Conservation (phyloP, 805 yeast species). For the Ogataea polymorpha region DNA sequence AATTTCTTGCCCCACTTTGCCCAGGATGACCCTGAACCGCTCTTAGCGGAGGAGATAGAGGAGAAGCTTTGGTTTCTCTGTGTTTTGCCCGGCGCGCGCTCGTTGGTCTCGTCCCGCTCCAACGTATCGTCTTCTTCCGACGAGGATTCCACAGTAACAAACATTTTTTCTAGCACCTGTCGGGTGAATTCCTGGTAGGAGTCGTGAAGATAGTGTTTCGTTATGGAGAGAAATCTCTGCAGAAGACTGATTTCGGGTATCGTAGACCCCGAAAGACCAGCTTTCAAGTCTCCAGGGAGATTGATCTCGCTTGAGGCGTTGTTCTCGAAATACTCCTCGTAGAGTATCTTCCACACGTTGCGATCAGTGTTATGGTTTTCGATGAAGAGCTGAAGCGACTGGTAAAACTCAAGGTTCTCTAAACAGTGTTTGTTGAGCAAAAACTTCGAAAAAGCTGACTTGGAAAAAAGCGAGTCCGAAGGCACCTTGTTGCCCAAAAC, state of each 20-base stretch:
- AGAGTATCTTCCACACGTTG: conserved; percentile 28
- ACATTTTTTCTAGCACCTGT: conserved; percentile 11
- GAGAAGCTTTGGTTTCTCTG: conserved; percentile 13
- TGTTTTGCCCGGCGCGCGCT: conserved; percentile 6
- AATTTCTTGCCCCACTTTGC: conserved; percentile 7
- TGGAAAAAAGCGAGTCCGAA: conserved; percentile 22
- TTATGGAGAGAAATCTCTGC: conserved; percentile 19
- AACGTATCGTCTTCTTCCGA: conserved; percentile 12
- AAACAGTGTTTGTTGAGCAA: conserved; percentile 32
- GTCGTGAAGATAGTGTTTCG: conserved; percentile 27
- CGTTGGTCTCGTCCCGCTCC: conserved; percentile 1
- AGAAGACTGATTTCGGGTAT: conserved; percentile 24
- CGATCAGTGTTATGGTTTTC: conserved; percentile 11
- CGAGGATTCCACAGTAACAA: conserved; percentile 12
- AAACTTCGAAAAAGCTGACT: conserved; percentile 27
- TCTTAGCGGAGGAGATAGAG: conserved; percentile 5
- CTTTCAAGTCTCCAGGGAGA: conserved; percentile 29
- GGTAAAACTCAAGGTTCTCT: conserved; percentile 35
- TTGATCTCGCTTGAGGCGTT: conserved; percentile 32
- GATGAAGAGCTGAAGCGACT: conserved; percentile 24
- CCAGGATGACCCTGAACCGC: conserved; percentile 8
- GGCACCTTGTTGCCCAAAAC: conserved; percentile 27
- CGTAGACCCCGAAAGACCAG: conserved; percentile 8
- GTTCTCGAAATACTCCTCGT: conserved; percentile 26
- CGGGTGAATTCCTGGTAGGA: conserved; percentile 31